Evolutionary conservation across 1,284 basidiomycete genomes (phyloP).

Genomic region (Singerocomus inundabilis): DNA sequence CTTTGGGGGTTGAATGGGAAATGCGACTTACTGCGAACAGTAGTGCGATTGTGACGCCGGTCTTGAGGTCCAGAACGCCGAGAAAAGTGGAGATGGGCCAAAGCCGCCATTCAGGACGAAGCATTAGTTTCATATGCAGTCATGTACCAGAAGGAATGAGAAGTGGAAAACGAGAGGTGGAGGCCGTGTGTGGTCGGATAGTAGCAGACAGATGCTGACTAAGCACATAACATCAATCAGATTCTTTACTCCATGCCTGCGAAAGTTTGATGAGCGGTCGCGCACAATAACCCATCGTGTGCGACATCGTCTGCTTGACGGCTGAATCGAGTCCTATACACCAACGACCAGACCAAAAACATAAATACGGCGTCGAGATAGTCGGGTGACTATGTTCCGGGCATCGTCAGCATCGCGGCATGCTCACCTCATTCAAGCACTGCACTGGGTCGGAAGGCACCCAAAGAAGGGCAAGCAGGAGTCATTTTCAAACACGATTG

Average conservation of each 20-base stretch:
- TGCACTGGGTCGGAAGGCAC: neutral
- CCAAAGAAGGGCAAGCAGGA: no score
- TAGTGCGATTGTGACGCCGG: conserved; percentile 80
- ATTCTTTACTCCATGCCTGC: neutral
- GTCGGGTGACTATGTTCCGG: no score
- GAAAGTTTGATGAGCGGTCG: no score
- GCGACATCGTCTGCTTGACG: no score
- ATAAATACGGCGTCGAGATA: no score
- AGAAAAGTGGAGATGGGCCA: conserved; percentile 81
- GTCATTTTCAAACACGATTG: no score
- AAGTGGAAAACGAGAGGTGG: conserved; percentile 1
- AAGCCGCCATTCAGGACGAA: conserved; percentile 75
- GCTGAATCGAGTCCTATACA: neutral
- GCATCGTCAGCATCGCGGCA: neutral
- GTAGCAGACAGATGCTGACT: conserved; percentile 12
- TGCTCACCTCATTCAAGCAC: neutral
- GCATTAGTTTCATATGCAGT: conserved; percentile 68
- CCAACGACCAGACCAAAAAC: no score
- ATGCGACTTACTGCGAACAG: conserved; percentile 73
- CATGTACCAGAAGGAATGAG: conserved; percentile 29
- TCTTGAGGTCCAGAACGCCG: conserved; percentile 85
- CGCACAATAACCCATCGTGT: no score
- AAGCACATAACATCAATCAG: conserved; percentile 8
- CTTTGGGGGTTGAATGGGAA: neutral
- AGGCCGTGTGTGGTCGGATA: neutral